phyloP scores from a whole-genome alignment of 2,329 filamentous ascomycete genomes.

The Intubia oerlemansii region DNA sequence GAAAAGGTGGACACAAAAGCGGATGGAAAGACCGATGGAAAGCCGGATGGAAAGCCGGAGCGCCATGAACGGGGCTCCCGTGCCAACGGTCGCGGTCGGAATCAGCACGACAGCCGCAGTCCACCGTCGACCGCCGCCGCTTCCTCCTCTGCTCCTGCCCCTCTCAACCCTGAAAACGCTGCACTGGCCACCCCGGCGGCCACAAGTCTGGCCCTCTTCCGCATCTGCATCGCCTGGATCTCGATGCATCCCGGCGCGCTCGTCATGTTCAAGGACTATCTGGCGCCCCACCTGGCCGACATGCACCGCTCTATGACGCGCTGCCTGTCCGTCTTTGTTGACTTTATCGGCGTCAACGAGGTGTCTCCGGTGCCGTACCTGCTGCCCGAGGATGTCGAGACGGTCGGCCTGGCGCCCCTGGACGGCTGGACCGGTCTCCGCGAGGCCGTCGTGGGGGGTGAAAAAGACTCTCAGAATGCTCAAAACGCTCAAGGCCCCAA shows the following conservation, averaged over 20 bases:
- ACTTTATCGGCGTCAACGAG: constrained; percentile 18
- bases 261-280: constrained; percentile 21
- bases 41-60: no score
- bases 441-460: no score
- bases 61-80: no score
- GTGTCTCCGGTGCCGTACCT: constrained; percentile 23
- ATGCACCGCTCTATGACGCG: constrained; percentile 25
- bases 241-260: constrained; percentile 23
- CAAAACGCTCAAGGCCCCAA: background rate
- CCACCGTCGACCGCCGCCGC: no score
- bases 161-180: no score
- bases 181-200: background rate
- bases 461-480: no score
- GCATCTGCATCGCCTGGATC: constrained; percentile 33
- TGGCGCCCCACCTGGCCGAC: constrained; percentile 22
- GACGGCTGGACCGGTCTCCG: constrained; percentile 8
- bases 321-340: constrained; percentile 26
- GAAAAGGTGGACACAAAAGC: no score
- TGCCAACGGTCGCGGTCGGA: no score
- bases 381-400: constrained; percentile 27
- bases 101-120: no score
- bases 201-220: constrained; percentile 23
- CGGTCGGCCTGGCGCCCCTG: constrained; percentile 22
- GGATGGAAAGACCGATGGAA: no score
- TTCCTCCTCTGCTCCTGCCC: no score